Evolutionary conservation across 139 green algal species (phyloP), one percentile per base, ranked within the genome.

Genomic region (Nannochloris sp.): DNA sequence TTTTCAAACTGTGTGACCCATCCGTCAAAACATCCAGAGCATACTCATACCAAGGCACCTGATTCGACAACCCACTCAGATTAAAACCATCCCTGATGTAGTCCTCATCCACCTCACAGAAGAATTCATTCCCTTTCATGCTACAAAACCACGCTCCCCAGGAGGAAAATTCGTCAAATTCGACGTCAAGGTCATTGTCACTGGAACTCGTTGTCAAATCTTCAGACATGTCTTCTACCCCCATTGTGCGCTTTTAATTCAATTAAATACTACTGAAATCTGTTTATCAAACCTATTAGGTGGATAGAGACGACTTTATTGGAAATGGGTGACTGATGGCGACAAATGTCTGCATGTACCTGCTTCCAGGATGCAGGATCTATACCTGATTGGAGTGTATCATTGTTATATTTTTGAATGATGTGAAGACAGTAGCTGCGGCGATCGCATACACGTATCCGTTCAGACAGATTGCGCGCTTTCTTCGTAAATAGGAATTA

Each of bases 61-160:
- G 84, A 5, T 70, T 82, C 67, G 76, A 87, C 9, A 98, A 86
- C 1, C 92, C 92, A 49, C 72, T 86, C 6, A 97, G 78, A 69
- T 98, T 98, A 79, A 98, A 98, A 71, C 96, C 92, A 72, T 98
- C 92, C 72, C 96, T 87, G 56, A 98, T 96, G 79, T 95, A 98
- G 25, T 96, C 88, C 50, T 95, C 88, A n/a, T 92, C 84, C 16
- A 94, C 85, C 67, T 93, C 85, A 31, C 84, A 91, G 68, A 94
- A 94, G 51, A 92, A 91, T 71, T 94, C 87, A 60, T 94, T 94
- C 16, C 87, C 88, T 11, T 88, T 80, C 11, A 96, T 68, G 34
- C 70, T 83, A 73, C 87, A 96, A 57, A 96, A 97, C 90, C 90
- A 97, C 14, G 78, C 69, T 14, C 96, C 91, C 90, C 90, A 96